Conservation (phyloP, 371 early-diverging fungal species). For the Syncephalastrum sp. region DNA sequence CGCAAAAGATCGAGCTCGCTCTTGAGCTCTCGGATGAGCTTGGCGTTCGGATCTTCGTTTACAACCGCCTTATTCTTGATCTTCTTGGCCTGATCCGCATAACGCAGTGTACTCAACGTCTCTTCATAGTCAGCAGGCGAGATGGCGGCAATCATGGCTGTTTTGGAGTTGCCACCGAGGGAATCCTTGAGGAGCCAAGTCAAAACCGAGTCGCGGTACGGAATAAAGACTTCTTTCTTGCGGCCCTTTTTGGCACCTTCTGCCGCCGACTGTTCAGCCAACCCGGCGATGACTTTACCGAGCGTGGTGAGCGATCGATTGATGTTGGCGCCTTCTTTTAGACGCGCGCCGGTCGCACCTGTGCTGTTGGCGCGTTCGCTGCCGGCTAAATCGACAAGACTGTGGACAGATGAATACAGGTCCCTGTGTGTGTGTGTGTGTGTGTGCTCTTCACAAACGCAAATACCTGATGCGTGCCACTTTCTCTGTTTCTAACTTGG, state of each 20-base stretch:
- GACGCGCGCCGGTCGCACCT: slow-evolving; percentile 90
- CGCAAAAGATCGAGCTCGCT: slow-evolving; percentile 78
- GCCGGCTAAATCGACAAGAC: slow-evolving; percentile 90
- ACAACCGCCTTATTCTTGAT: slow-evolving; percentile 91
- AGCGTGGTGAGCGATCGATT: slow-evolving; percentile 96
- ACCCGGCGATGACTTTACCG: slow-evolving; percentile 97
- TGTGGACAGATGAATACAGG: slow-evolving; percentile 12
- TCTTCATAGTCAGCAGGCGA: slow-evolving; percentile 82
- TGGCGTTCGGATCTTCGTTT: slow-evolving; percentile 89
- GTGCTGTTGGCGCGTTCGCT: slow-evolving; percentile 96
- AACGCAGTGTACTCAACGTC: slow-evolving; percentile 92
- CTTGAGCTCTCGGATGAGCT: slow-evolving; percentile 82
- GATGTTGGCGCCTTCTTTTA: slow-evolving; percentile 98
- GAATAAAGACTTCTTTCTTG: slow-evolving; percentile 73
- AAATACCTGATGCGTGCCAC: slow-evolving; percentile 67
- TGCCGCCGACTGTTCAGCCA: slow-evolving; percentile 74
- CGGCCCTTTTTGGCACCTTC: slow-evolving; percentile 49
- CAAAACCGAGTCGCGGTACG: slow-evolving; percentile 90
- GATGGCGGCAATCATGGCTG: slow-evolving; percentile 91
- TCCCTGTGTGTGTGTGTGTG: neutral
- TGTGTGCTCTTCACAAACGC: neutral
- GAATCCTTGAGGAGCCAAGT: slow-evolving; percentile 96
- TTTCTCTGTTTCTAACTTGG: slow-evolving; percentile 70
- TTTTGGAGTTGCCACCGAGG: slow-evolving; percentile 92
- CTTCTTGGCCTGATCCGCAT: slow-evolving; percentile 92